Percentiles rank a stretch among this genome's conserved stretches.
Conservation (phyloP, 768 basidiomycete genomes). For the Suillus decipiens region DNA sequence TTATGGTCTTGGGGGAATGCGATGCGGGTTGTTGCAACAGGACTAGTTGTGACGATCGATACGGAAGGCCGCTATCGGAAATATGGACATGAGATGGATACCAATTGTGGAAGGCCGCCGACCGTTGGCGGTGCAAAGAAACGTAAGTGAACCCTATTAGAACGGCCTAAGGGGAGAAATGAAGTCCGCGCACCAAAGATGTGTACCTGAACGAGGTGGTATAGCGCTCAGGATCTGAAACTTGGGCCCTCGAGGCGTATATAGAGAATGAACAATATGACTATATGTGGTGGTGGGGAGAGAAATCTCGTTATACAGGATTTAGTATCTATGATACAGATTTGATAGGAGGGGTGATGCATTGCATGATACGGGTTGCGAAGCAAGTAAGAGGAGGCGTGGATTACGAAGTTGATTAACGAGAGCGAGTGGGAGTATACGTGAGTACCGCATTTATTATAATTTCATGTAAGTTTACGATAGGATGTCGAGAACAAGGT, state of each 20-base stretch:
- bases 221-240: conserved; percentile 31
- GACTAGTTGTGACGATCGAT: not conserved
- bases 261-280: conserved; percentile 20
- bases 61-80: conserved; percentile 6
- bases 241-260: conserved; percentile 26
- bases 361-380: conserved; percentile 22
- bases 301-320: conserved; percentile 16
- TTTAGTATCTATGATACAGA: conserved; percentile 12
- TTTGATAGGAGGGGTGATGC: conserved; percentile 10
- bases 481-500: conserved; percentile 17
- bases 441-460: not conserved
- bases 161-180: conserved; percentile 20
- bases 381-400: conserved; percentile 12
- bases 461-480: conserved; percentile 1
- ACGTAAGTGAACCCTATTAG: conserved; percentile 21
- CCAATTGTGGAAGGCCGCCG: not conserved
- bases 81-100: not conserved
- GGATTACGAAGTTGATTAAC: not conserved
- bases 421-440: not conserved
- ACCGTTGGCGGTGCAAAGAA: conserved; percentile 26
- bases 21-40: not conserved
- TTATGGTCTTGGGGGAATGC: not conserved
- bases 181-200: conserved; percentile 22
- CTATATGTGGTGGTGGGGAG: conserved; percentile 19
- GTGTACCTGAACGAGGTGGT: conserved; percentile 27